A percentile compares a stretch with the other conserved stretches of the same genome.
phyloP scores from a whole-genome alignment of 345 rosid species.

The Eucalyptus sp. region DNA sequence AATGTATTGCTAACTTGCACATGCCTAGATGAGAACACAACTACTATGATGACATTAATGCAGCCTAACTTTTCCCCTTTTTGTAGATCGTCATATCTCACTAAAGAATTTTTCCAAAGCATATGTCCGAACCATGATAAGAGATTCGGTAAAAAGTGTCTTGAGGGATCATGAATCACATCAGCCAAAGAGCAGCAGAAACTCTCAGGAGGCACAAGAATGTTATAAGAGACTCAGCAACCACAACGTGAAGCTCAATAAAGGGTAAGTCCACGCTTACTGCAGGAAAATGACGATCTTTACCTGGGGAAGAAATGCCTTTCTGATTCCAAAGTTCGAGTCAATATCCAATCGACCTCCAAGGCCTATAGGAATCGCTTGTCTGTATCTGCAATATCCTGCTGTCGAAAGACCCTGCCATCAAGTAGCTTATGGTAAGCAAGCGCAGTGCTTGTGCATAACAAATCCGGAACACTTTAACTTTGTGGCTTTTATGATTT shows the following conservation, averaged over 20 bases:
- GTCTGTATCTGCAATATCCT: constrained; percentile 81
- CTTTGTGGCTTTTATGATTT: not conserved
- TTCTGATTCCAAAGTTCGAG: constrained; percentile 62
- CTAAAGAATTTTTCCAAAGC: not conserved
- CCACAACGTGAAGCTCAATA: not conserved
- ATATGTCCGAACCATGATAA: not conserved
- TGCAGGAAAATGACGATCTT: not conserved
- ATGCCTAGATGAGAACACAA: not conserved
- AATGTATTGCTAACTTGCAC: not conserved
- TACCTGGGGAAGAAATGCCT: constrained; percentile 76
- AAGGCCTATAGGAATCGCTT: constrained; percentile 62
- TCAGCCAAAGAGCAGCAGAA: not conserved
- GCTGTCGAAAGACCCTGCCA: constrained; percentile 54
- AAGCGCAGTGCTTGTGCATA: not conserved
- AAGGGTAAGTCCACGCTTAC: not conserved
- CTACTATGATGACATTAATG: not conserved
- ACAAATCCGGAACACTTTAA: not conserved
- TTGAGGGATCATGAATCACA: not conserved
- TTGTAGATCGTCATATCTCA: not conserved
- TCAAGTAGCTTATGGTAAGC: not conserved
- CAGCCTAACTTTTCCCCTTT: not conserved
- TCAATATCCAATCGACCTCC: constrained; percentile 65
- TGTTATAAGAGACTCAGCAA: not conserved
- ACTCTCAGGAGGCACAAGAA: not conserved
- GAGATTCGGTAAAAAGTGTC: not conserved